Base-by-base conservation (phyloP, 2,329 filamentous ascomycete species). In the Gliomastix tumulicola region DNA sequence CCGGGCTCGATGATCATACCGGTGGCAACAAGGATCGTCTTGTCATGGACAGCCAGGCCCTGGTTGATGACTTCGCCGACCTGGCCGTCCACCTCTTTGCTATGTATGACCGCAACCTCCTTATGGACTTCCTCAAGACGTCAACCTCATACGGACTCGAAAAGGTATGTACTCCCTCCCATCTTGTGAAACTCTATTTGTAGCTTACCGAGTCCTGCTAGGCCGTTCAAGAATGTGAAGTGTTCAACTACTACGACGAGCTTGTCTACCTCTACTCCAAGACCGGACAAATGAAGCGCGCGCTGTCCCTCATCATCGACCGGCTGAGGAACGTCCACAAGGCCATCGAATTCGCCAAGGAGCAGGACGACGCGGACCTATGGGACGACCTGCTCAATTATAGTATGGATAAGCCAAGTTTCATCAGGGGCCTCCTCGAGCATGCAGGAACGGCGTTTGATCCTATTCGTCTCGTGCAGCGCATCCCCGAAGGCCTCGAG, bases 351-450 rank as follows among this genome's bases (percentile, higher is more conserved):
- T 98, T 98, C 51, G 89, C 88, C 37, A 96, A 96, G 57, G 83
- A 89, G 43, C 88, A 97, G 54, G 82, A 92, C 44, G 89, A 96
- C 49, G 80, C 82, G 0, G 89, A 96, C 48, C 71, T 98, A 0
- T 98, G 92, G 92, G 85, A 95, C 45, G 89, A 97, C 51, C 71
- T 98, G 7, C 75, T 98, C 6, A 80, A 90, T 48, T 97, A 97
- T 59, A 90, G 85, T 42, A 97, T 98, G 92, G 88, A 96, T 62
- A 95, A 96, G 54, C 92, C 92, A 1, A 79, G 79, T 28, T 98
- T 98, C 62, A 97, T 98, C 47, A 82, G 87, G 11, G 89, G 86
- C 0, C 68, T 98, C 4, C 76, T 98, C 0, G 88, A 95, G 51
- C 88, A 97, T 62, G 90, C 95, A 2, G 92, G 92, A 23, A 97